phyloP scores from a whole-genome alignment of 2,329 filamentous ascomycete genomes.

The Alternaria consortialis region DNA sequence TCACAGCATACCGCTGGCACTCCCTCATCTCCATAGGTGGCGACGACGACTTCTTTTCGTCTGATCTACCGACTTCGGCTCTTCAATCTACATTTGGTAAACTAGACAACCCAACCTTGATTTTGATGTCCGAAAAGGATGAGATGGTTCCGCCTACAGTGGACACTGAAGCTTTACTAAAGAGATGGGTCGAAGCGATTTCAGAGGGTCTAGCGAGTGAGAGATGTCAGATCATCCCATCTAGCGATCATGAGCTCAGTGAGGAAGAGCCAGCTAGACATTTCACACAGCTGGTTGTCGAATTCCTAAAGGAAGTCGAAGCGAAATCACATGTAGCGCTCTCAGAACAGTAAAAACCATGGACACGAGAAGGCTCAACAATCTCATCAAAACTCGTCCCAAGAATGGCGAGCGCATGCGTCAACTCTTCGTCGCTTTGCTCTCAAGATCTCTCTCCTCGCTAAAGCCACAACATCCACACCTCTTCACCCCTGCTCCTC shows the following conservation, averaged over 20 bases:
- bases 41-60: constrained; percentile 33
- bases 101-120: constrained; percentile 18
- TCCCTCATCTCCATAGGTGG: constrained; percentile 22
- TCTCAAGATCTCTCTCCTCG: background rate
- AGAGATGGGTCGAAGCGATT: background rate
- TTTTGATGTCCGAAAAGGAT: constrained; percentile 23
- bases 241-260: constrained; percentile 5
- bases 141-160: constrained; percentile 26
- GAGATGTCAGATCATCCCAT: background rate
- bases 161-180: constrained; percentile 18
- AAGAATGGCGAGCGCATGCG: background rate
- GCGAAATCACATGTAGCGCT: background rate
- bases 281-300: background rate
- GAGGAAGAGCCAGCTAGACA: background rate
- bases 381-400: background rate
- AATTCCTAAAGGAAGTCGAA: background rate
- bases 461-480: background rate
- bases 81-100: constrained; percentile 7
- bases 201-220: background rate
- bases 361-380: background rate
- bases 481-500: constrained; percentile 18
- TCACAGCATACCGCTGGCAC: constrained; percentile 30
- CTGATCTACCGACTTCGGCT: constrained; percentile 7
- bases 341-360: background rate
- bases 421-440: background rate